phyloP scores from a whole-genome alignment of 2,329 filamentous ascomycete species.

The Penicillium psychrosexuale region DNA sequence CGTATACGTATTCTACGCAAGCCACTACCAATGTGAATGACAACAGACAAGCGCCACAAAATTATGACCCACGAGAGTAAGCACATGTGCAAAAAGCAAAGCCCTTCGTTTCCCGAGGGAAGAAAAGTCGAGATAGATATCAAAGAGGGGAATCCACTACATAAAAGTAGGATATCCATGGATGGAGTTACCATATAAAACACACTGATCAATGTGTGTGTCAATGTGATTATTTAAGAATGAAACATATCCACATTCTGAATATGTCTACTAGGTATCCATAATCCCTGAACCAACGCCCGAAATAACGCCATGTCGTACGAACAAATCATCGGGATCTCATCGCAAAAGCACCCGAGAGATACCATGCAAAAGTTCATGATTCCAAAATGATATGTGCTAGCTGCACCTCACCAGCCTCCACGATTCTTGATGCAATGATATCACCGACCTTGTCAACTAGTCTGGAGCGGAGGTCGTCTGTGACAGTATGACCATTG shows the following conservation, averaged over 20 bases:
- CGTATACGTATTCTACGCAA: too few species aligned
- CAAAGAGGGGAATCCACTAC: neutral
- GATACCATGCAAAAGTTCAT: conserved; percentile 12
- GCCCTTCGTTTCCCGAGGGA: neutral
- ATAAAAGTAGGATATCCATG: too few species aligned
- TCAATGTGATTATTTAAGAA: neutral
- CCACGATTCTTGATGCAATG: conserved; percentile 41
- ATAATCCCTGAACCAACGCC: conserved; percentile 13
- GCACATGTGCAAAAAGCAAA: neutral
- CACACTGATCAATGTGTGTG: neutral
- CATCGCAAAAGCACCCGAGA: neutral
- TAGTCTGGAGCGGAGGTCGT: conserved; percentile 38
- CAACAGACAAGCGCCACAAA: neutral
- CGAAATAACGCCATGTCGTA: conserved; percentile 13
- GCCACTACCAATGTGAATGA: neutral
- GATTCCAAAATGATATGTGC: conserved; percentile 39
- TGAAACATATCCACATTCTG: neutral
- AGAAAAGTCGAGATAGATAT: neutral
- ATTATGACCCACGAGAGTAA: neutral
- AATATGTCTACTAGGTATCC: conserved; percentile 2
- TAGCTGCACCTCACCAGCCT: conserved; percentile 40
- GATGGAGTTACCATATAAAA: neutral
- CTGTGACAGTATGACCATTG: conserved; percentile 42
- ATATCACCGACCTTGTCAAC: conserved; percentile 43
- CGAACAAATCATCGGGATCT: neutral